Evolutionary conservation across 2,329 filamentous ascomycete species (phyloP).

Genomic region (Trichoderma simmonsii): DNA sequence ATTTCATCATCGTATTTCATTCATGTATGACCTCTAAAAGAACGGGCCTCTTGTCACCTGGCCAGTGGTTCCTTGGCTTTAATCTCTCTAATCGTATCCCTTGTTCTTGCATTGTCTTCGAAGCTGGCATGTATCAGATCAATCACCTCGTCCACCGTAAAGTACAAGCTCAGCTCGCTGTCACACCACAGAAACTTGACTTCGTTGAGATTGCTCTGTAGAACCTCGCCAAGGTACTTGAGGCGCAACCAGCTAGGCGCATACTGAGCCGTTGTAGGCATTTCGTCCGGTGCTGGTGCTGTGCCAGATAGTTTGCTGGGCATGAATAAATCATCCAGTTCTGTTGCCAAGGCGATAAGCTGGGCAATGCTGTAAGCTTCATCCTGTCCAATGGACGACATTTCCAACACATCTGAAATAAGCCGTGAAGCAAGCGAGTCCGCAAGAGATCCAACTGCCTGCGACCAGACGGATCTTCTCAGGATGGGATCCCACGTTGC

Average conservation of each 20-base stretch:
- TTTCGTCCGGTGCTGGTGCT: constrained; percentile 34
- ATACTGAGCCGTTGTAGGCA: constrained; percentile 58
- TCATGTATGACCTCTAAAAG: not conserved
- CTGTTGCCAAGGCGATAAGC: constrained; percentile 55
- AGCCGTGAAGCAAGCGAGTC: constrained; percentile 59
- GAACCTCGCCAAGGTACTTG: constrained; percentile 61
- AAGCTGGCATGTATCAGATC: constrained; percentile 63
- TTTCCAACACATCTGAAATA: constrained; percentile 59
- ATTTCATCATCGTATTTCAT: not conserved
- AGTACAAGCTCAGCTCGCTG: constrained; percentile 63
- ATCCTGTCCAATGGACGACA: constrained; percentile 59
- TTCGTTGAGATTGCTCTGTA: constrained; percentile 65
- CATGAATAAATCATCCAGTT: constrained; percentile 59
- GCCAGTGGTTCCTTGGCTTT: constrained; percentile 40
- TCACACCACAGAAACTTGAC: constrained; percentile 63
- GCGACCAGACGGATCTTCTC: constrained; percentile 59
- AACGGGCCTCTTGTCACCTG: not conserved
- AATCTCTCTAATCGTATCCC: constrained; percentile 58
- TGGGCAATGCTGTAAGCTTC: constrained; percentile 61
- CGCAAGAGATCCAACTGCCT: constrained; percentile 58
- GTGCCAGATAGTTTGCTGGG: constrained; percentile 38
- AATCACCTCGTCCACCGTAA: constrained; percentile 57
- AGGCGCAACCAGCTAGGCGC: constrained; percentile 60
- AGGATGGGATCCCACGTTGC: constrained; percentile 57
- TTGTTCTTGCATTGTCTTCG: constrained; percentile 58